Evolutionary conservation across 202 grass and related monocot genomes (phyloP).

Genomic region (Eragrostis tef): DNA sequence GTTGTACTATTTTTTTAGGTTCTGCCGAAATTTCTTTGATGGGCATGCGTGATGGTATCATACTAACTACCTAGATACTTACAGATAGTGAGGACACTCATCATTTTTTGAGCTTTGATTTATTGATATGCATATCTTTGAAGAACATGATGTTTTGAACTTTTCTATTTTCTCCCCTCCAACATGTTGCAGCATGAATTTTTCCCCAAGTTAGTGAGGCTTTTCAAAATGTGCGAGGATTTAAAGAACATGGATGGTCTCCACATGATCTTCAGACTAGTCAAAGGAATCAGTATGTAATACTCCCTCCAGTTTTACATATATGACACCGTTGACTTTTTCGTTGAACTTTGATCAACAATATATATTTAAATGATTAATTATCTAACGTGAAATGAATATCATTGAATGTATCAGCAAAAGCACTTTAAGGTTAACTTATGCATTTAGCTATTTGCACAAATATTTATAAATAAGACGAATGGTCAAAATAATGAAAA

Average conservation of each 20-base stretch:
- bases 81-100: not conserved
- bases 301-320: too few relatives aligned
- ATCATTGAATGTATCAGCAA: too few relatives aligned
- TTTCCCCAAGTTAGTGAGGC: conserved; percentile 76
- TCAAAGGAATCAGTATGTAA: conserved; percentile 79
- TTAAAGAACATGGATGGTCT: conserved; percentile 67
- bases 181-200: conserved; percentile 66
- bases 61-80: not conserved
- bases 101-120: conserved; percentile 41
- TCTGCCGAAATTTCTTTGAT: conserved; percentile 26
- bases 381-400: too few relatives aligned
- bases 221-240: conserved; percentile 78
- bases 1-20: conserved; percentile 4
- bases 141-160: conserved; percentile 25
- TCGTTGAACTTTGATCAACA: too few relatives aligned
- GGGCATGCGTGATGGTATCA: not conserved
- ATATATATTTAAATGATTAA: too few relatives aligned
- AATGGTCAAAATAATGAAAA: too few relatives aligned
- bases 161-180: conserved; percentile 27
- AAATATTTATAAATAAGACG: too few relatives aligned
- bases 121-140: conserved; percentile 41
- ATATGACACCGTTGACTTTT: too few relatives aligned
- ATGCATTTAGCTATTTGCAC: too few relatives aligned
- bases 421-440: too few relatives aligned
- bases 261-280: conserved; percentile 84